Evolutionary conservation across 2,329 filamentous ascomycete species (phyloP).

Genomic region (Cryphonectria radicalis): DNA sequence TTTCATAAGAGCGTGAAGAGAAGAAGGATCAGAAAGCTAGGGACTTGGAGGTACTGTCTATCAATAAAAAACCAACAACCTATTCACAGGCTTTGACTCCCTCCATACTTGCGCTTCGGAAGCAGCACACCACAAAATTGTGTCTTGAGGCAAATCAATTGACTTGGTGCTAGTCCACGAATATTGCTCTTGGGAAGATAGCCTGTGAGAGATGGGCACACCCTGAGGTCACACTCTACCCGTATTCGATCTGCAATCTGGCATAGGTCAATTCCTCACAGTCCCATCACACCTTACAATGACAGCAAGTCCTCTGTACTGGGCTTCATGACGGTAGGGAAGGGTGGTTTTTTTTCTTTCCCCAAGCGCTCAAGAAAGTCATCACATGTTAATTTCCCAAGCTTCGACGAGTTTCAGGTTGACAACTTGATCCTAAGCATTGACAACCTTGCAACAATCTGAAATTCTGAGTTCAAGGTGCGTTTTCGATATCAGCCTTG

Average conservation of each 20-base stretch:
- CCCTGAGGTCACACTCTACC: not conserved
- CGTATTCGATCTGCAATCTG: not conserved
- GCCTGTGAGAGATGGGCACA: too few relatives aligned
- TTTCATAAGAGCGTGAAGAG: too few relatives aligned
- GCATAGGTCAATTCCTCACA: not conserved
- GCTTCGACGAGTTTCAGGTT: not conserved
- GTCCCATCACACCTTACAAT: not conserved
- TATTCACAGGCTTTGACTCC: too few relatives aligned
- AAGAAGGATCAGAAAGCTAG: too few relatives aligned
- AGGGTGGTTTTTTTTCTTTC: too few relatives aligned
- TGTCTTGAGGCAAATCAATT: not conserved
- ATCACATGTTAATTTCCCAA: not conserved
- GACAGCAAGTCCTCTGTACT: not conserved
- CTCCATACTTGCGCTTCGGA: too few relatives aligned
- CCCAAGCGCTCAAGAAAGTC: not conserved
- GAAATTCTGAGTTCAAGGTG: not conserved
- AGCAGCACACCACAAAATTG: too few relatives aligned
- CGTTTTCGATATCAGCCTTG: not conserved
- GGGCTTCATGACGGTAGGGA: not conserved
- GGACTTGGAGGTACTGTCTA: too few relatives aligned
- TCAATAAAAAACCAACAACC: too few relatives aligned
- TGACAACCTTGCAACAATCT: not conserved
- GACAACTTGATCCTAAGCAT: not conserved
- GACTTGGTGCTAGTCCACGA: not conserved
- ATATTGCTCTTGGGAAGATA: not conserved